These are phyloP conservation scores for Beauveria medogensis DNA, from an alignment of 2,329 filamentous ascomycete species.

Conservation along the genomic window DNA sequence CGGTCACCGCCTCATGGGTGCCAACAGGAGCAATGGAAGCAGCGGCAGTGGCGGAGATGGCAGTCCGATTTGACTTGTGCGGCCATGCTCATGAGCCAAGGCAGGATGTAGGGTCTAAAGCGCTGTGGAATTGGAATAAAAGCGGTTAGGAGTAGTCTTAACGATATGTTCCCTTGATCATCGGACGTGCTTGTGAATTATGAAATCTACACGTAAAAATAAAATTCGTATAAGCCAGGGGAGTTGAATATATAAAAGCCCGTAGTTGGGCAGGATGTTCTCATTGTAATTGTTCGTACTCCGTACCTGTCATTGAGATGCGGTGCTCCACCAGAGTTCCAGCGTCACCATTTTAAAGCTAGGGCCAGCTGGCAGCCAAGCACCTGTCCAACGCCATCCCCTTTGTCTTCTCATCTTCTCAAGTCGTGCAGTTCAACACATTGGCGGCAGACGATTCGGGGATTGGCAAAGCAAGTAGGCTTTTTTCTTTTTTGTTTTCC, in stretches of 20 bases:
- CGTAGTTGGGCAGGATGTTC: neutral
- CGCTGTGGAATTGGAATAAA: slow-evolving; percentile 9
- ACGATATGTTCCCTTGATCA: neutral
- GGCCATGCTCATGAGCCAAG: slow-evolving; percentile 9
- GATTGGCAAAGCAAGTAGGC: neutral
- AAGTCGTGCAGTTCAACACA: neutral
- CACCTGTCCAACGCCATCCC: neutral
- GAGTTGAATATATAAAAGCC: too few relatives aligned
- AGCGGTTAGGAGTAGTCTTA: slow-evolving; percentile 2
- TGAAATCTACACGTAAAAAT: neutral
- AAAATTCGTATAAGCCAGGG: neutral
- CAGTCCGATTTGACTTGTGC: slow-evolving; percentile 34
- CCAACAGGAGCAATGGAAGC: slow-evolving; percentile 28
- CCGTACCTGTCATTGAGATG: too few relatives aligned
- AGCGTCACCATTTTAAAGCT: neutral
- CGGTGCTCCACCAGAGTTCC: neutral
- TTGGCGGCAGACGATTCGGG: neutral
- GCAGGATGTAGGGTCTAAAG: neutral
- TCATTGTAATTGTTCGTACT: neutral
- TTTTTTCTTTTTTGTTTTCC: neutral
- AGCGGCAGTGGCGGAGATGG: slow-evolving; percentile 44
- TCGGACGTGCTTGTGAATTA: neutral
- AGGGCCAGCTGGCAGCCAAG: neutral
- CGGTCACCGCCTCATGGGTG: slow-evolving; percentile 5
- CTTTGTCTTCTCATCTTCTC: neutral